Percentiles rank a stretch among this genome's conserved stretches.
phyloP scores from a whole-genome alignment of 148 eudicot genomes.

The Camellia sinensis region DNA sequence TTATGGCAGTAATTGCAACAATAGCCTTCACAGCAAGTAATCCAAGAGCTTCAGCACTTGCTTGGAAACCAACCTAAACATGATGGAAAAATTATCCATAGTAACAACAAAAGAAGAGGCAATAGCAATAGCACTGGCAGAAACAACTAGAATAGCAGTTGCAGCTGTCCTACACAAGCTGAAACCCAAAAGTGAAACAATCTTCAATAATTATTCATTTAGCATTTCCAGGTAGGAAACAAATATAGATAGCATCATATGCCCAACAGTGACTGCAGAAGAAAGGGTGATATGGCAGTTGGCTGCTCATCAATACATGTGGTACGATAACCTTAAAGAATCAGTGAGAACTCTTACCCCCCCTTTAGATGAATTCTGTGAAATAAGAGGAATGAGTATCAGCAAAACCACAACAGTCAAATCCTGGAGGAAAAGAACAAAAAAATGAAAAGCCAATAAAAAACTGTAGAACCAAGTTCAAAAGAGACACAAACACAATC shows the following conservation, averaged over 20 bases:
- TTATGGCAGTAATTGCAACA: conserved; percentile 80
- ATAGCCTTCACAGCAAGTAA: conserved; percentile 86
- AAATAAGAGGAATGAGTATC: too few species aligned
- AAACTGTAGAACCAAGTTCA: too few species aligned
- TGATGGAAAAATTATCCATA: too few species aligned
- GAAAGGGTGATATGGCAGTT: too few species aligned
- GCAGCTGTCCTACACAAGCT: too few species aligned
- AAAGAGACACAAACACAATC: too few species aligned
- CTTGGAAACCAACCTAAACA: conserved; percentile 82
- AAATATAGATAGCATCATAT: not conserved
- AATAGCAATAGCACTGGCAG: not conserved
- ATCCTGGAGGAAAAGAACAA: too few species aligned
- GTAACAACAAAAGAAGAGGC: not conserved
- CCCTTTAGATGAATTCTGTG: conserved; percentile 93
- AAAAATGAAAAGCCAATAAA: too few species aligned
- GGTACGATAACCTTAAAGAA: not conserved
- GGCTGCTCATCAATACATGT: too few species aligned
- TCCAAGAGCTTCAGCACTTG: conserved; percentile 91
- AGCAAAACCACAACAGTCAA: too few species aligned
- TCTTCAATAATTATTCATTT: not conserved
- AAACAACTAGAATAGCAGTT: not conserved
- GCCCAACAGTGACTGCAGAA: not conserved
- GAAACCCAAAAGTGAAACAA: too few species aligned
- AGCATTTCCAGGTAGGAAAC: not conserved
- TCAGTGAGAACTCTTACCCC: conserved; percentile 56